Percentiles rank a stretch among this genome's conserved stretches.
phyloP scores from a whole-genome alignment of 441 rosid species.

The Kokia cookei region DNA sequence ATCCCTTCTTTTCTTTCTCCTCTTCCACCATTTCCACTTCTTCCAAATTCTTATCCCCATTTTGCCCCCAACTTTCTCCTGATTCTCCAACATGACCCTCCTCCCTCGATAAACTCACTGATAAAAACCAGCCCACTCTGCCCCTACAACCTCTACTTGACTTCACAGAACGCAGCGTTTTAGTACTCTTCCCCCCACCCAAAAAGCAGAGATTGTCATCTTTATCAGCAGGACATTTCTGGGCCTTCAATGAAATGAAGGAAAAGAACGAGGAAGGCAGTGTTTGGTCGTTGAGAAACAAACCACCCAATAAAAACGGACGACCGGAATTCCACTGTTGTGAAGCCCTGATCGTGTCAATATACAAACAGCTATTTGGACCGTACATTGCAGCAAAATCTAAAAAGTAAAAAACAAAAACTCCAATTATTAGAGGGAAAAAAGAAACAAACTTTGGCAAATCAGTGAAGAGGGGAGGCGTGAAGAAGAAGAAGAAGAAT shows the following conservation, averaged over 20 bases:
- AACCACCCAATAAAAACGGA: conserved; percentile 33
- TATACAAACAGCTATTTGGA: conserved; percentile 30
- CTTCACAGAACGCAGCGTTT: conserved; percentile 20
- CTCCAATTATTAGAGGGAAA: not conserved
- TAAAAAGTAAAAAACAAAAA: not conserved
- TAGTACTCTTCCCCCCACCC: not conserved
- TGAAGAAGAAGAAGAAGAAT: too few relatives aligned
- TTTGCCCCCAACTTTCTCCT: conserved; percentile 25
- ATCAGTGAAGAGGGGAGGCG: not conserved
- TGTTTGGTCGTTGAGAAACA: conserved; percentile 45
- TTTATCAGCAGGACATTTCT: not conserved
- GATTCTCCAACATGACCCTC: conserved; percentile 41
- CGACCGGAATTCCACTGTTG: conserved; percentile 24
- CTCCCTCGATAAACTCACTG: conserved; percentile 58
- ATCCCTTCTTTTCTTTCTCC: not conserved
- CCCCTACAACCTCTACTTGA: conserved; percentile 21
- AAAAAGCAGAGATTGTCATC: conserved; percentile 5
- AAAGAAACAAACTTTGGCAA: not conserved
- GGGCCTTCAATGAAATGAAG: conserved; percentile 13
- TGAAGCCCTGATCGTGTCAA: conserved; percentile 24
- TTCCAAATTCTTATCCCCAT: conserved; percentile 28
- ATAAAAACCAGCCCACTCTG: conserved; percentile 36
- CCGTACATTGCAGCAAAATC: conserved; percentile 35
- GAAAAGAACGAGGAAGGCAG: conserved; percentile 41
- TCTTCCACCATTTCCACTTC: conserved; percentile 16